Evolutionary conservation across 331 rosid species (phyloP), one percentile per base, ranked within the genome.

Genomic region (Spiraea crenata): DNA sequence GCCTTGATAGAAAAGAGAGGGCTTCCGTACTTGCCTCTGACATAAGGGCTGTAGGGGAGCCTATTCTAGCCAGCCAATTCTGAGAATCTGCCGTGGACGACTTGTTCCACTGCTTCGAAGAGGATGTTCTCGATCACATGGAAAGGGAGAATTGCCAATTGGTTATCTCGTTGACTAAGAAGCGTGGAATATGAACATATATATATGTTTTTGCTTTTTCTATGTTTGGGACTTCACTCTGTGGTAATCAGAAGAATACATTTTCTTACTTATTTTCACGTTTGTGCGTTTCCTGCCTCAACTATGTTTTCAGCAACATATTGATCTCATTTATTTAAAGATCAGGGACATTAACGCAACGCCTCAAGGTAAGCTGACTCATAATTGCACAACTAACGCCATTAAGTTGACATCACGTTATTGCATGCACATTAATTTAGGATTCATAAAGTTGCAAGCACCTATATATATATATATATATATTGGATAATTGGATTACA

Each of bases 41-140:
- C 50, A 7, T 54, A 0, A 77, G 82, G 57, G 67, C 78, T 1
- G 77, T 72, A 17, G 50, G 49, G 2, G 90, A 83, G 58, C 86
- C 90, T 4, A 47, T 81, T 57, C 57, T 83, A 45, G 67, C 54
- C 4, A 7, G 13, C 39, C 76, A 76, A 2, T 84, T 86, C 69
- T 83, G 88, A 7, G 83, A 76, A 25, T 71, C 1, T 56, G 14
- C 65, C 15, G 69, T 86, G 74, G 83, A 86, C 4, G 80, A 83
- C 3, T 39, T 83, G 37, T 83, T 79, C 70, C 2, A 7, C 0
- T 68, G 77, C 75, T 76, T 71, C 13, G 59, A 58, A 56, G 46
- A 69, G 13, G 74, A 71, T 63, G 37, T 83, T 31, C 60, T 69
- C 0, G 77, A 72, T 35, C 71, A 75, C 42, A 65, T 74, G 78